Percentiles rank a stretch among this genome's conserved stretches.
phyloP scores from a whole-genome alignment of 208 protist genomes.

The Leishmania aethiopica region DNA sequence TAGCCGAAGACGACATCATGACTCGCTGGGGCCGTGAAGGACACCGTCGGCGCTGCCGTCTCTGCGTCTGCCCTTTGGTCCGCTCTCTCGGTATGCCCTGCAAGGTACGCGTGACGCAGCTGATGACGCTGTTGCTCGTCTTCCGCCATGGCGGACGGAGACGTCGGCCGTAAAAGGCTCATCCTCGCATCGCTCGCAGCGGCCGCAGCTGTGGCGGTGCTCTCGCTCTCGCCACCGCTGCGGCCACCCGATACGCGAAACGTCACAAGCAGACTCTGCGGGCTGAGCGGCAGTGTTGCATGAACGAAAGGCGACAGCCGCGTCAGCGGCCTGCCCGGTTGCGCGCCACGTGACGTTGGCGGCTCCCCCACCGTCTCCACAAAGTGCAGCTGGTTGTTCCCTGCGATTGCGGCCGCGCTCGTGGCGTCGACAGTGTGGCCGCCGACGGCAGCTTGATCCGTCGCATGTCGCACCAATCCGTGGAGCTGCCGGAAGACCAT shows the following conservation, averaged over 20 bases:
- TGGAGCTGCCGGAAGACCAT: constrained; percentile 66
- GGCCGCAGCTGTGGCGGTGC: neutral
- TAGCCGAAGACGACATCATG: constrained; percentile 49
- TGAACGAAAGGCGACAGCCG: constrained; percentile 24
- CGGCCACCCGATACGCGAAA: constrained; percentile 42
- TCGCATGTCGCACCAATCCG: constrained; percentile 5
- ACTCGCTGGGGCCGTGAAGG: constrained; percentile 9
- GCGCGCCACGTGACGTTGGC: no score
- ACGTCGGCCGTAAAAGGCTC: neutral
- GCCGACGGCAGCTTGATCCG: no score
- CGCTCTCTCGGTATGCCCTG: neutral
- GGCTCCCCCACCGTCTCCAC: constrained; percentile 4
- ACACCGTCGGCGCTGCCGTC: neutral
- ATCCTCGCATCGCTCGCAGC: neutral
- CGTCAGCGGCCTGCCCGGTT: neutral
- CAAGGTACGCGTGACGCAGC: no score
- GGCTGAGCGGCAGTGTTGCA: constrained; percentile 33
- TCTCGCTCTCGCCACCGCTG: neutral
- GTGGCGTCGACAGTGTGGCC: neutral
- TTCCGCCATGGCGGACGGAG: neutral
- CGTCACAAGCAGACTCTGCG: constrained; percentile 37
- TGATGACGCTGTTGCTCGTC: neutral
- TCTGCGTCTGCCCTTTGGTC: neutral
- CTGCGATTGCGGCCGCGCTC: neutral
- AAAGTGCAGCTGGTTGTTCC: constrained; percentile 23